Evolutionary conservation across 768 basidiomycete species (phyloP).

Genomic region (Termitomyces sp.): DNA sequence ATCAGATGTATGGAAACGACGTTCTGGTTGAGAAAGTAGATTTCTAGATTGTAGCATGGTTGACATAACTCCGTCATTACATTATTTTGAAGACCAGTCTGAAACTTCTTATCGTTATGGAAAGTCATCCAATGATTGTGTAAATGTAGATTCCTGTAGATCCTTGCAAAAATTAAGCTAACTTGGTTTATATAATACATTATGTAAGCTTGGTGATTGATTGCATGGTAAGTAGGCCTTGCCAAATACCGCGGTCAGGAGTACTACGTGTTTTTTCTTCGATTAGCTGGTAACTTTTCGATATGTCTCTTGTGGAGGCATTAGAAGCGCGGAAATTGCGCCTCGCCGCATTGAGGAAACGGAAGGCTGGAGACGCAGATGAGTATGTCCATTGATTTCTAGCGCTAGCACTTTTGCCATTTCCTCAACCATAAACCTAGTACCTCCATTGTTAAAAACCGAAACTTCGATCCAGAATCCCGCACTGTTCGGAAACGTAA

Average conservation of each 20-base stretch:
- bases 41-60: too few species aligned
- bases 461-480: constrained; percentile 91
- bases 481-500: constrained; percentile 70
- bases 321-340: constrained; percentile 83
- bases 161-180: too few species aligned
- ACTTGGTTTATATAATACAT: background rate
- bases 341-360: constrained; percentile 69
- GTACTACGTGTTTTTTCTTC: background rate
- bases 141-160: too few species aligned
- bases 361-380: constrained; percentile 58
- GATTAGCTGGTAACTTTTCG: background rate
- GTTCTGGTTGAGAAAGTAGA: too few species aligned
- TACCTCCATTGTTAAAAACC: constrained; percentile 56
- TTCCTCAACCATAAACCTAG: constrained; percentile 19
- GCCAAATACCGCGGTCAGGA: too few species aligned
- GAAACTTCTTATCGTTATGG: too few species aligned
- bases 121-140: too few species aligned
- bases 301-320: constrained; percentile 65
- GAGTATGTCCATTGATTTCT: constrained; percentile 29
- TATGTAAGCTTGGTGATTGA: background rate
- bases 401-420: background rate
- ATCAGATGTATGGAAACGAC: too few species aligned
- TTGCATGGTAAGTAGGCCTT: too few species aligned
- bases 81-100: too few species aligned
- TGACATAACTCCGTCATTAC: too few species aligned